Evolutionary conservation across 495 filamentous ascomycete species (phyloP).

Genomic region (Penicillium bialowiezense): DNA sequence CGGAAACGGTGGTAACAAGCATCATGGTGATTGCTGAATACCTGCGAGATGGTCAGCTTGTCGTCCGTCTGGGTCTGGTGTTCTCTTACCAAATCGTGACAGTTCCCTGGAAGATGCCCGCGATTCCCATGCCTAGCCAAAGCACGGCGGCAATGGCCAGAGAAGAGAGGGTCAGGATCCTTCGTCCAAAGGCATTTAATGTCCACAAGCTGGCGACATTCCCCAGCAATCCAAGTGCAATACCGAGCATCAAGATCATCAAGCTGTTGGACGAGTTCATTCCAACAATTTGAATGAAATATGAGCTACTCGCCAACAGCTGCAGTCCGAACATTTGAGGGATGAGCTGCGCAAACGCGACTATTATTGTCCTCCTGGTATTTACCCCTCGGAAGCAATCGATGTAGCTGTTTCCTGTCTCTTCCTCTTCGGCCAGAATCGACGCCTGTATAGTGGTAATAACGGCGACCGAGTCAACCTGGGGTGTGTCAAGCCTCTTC

Average conservation of each 20-base stretch:
- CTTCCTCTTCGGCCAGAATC: slow-evolving; percentile 24
- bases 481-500: slow-evolving; percentile 12
- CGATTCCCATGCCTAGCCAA: slow-evolving; percentile 34
- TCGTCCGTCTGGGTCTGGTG: too few relatives aligned
- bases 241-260: slow-evolving; percentile 30
- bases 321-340: slow-evolving; percentile 33
- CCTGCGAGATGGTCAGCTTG: slow-evolving; percentile 13
- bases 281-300: slow-evolving; percentile 34
- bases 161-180: slow-evolving; percentile 18
- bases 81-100: slow-evolving; percentile 29
- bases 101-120: slow-evolving; percentile 26
- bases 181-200: slow-evolving; percentile 26
- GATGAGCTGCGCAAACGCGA: slow-evolving; percentile 33
- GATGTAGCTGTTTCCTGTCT: slow-evolving; percentile 24
- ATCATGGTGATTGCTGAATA: slow-evolving; percentile 30
- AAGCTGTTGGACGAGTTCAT: slow-evolving; percentile 30
- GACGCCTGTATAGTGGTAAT: slow-evolving; percentile 21
- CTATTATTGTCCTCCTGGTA: slow-evolving; percentile 44
- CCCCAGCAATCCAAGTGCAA: slow-evolving; percentile 28
- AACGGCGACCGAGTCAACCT: slow-evolving; percentile 10
- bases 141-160: slow-evolving; percentile 16
- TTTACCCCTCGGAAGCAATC: slow-evolving; percentile 47
- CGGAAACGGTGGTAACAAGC: slow-evolving; percentile 23
- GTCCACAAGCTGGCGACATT: slow-evolving; percentile 30
- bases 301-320: slow-evolving; percentile 29